Evolutionary conservation across 2,329 filamentous ascomycete species (phyloP), one percentile per base, ranked within the genome.

Genomic region (Aspergillus felis): DNA sequence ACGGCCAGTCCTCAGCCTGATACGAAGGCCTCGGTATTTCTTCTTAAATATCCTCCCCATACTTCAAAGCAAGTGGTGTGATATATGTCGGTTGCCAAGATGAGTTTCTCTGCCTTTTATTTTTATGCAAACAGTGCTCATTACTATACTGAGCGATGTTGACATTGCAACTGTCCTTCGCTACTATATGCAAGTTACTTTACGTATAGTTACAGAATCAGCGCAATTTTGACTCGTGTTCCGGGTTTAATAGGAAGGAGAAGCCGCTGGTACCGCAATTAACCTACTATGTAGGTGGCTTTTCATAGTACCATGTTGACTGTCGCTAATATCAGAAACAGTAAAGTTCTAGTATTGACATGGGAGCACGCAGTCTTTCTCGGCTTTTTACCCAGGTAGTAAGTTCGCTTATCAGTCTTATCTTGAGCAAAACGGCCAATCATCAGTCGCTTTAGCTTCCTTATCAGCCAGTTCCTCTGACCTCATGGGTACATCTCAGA

Each of bases 1-100:
- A 25, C 25, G 24, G 27, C 17, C 24, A 29, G 41, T 56, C 62
- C 62, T 59, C 61, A 56, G 51, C 46, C 32, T 24, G 35, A 42
- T 27, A 38, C 14, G 6, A n/a, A 17, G 32, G 6, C 14, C 32
- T 17, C 17, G 14, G 32, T 17, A 32, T 38, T 17, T 38, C 12
- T 35, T 17, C 32, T 38, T 17, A 17, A 38, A 2, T 17, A 38
- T 17, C 14, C 14, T 38, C 6, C 14, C 32, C 14, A 17, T 17
- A 14, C 32, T 38, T 38, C 14, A 38, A 38, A 7, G 14, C 14
- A 38, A 38, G 32, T 3, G 17, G 3, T 38, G 14, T 38, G 32
- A 38, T 38, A 38, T 38, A 35, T 14, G 2, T 38, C 6, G 14
- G 32, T 17, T 17, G 32, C 32, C 4, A 17, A 38, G 32, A n/a